Evolutionary conservation across 2,329 filamentous ascomycete genomes (phyloP), one percentile per base, ranked within the genome.

Genomic region (Stachybotrys elegans): DNA sequence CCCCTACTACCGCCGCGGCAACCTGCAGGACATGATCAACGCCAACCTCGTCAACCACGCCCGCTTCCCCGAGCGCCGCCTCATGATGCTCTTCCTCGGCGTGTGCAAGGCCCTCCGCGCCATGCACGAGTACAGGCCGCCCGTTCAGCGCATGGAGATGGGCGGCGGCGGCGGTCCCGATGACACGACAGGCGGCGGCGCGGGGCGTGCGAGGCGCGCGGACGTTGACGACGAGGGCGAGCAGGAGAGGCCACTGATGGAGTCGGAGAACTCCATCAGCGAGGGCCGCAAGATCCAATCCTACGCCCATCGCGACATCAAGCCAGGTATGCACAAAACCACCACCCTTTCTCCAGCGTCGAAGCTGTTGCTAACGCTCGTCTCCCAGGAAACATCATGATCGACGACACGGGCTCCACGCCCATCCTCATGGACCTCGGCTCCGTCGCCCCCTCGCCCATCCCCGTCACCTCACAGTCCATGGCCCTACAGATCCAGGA

Each of bases 381-480:
- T 22, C 13, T 17, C 12, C 1, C 46, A 81, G 79, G 90, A 46
- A 98, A 98, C 69, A 95, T 98, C 61, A 98, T 98, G 93, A 95
- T 98, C 54, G 86, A 88, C 53, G 92, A 97, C 62, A 83, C 89
- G 56, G 93, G 93, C 54, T 79, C 83, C 47, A 84, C 83, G 22
- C 92, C 93, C 3, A 93, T 98, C 56, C 79, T 98, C 27, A 98
- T 98, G 93, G 93, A 98, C 62, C 82, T 98, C 20, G 93, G 93
- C 51, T 96, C 90, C 45, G 75, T 98, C 45, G 86, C 89, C 32
- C 86, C 86, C 16, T 90, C 88, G 2, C 93, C 93, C 2, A 88
- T 89, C 45, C 81, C 88, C 21, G 92, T 97, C 54, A 95, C 92
- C 5, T 93, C 88, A 16, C 84, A 92, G 48, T 94, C 89, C 3